These are phyloP conservation scores for Neoscytalidium dimidiatum DNA, from an alignment of 2,329 filamentous ascomycete species.

Conservation along the genomic window DNA sequence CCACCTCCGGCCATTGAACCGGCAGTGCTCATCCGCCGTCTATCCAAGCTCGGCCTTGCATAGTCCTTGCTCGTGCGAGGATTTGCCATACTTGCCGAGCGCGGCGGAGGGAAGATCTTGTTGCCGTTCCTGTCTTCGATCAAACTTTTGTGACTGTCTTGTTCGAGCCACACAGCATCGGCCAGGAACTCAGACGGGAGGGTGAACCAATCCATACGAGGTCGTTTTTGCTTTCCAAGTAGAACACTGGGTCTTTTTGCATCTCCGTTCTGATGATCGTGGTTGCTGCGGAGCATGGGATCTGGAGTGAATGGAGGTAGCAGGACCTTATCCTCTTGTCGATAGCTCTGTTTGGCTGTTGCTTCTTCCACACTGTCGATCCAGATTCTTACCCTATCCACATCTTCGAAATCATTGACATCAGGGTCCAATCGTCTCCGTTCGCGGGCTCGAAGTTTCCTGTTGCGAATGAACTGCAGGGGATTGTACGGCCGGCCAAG, in stretches of 20 bases:
- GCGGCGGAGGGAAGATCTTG: constrained; percentile 59
- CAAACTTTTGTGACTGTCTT: constrained; percentile 74
- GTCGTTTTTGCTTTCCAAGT: constrained; percentile 50
- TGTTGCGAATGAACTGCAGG: constrained; percentile 87
- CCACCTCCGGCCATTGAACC: constrained; percentile 33
- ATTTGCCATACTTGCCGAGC: not conserved
- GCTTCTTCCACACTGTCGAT: constrained; percentile 66
- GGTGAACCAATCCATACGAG: constrained; percentile 81
- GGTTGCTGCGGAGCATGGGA: not conserved
- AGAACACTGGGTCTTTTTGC: not conserved
- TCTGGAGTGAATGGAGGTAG: constrained; percentile 30
- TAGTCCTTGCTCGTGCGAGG: constrained; percentile 9
- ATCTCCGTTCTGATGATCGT: not conserved
- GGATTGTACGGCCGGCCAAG: constrained; percentile 82
- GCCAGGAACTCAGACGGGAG: constrained; percentile 84
- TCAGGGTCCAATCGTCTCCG: constrained; percentile 73
- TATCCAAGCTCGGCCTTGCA: constrained; percentile 3
- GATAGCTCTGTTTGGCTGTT: constrained; percentile 40
- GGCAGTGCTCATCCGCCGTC: constrained; percentile 19
- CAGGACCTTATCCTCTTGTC: constrained; percentile 35
- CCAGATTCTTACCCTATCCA: constrained; percentile 72
- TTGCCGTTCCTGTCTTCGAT: constrained; percentile 79
- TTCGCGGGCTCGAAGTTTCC: constrained; percentile 80
- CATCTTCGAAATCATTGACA: constrained; percentile 74
- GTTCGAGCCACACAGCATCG: constrained; percentile 88